Conservation (phyloP, 352 stramenopile species). For the Globisporangium carolinianum region DNA sequence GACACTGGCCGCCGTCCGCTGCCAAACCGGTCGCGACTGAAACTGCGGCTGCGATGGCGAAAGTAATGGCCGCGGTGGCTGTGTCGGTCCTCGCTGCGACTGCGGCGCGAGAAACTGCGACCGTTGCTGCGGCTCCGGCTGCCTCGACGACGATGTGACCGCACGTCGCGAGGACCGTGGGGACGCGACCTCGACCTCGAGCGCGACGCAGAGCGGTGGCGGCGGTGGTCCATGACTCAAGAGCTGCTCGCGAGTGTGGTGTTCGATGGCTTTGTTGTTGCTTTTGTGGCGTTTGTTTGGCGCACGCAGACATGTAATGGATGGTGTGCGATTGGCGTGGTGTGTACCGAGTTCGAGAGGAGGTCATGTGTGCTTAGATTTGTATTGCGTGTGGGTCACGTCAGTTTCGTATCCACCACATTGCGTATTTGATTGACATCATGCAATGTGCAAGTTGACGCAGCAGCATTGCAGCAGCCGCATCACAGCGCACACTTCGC, state of each 20-base stretch:
- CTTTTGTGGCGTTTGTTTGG: neutral
- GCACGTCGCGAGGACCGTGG: neutral
- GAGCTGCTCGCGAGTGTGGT: too few species aligned
- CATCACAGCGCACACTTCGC: too few species aligned
- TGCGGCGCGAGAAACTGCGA: conserved; percentile 2
- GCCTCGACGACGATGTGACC: neutral
- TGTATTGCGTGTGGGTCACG: neutral
- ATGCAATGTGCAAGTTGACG: too few species aligned
- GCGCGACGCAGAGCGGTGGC: neutral
- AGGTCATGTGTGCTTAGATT: too few species aligned
- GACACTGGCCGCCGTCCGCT: neutral
- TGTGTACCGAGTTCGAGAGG: too few species aligned
- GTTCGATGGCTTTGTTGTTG: neutral
- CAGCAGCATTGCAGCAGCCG: too few species aligned
- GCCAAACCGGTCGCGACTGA: conserved; percentile 4
- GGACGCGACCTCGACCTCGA: neutral
- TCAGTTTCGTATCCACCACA: neutral
- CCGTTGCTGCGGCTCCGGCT: neutral
- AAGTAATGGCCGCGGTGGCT: conserved; percentile 1
- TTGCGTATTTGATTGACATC: too few species aligned
- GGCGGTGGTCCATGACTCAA: neutral
- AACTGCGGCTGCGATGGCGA: conserved; percentile 3
- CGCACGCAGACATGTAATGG: too few species aligned
- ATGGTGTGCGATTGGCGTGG: too few species aligned
- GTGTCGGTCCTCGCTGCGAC: conserved; percentile 1